phyloP scores from a whole-genome alignment of 371 early-diverging fungal species.

The Actinomortierella ambigua region DNA sequence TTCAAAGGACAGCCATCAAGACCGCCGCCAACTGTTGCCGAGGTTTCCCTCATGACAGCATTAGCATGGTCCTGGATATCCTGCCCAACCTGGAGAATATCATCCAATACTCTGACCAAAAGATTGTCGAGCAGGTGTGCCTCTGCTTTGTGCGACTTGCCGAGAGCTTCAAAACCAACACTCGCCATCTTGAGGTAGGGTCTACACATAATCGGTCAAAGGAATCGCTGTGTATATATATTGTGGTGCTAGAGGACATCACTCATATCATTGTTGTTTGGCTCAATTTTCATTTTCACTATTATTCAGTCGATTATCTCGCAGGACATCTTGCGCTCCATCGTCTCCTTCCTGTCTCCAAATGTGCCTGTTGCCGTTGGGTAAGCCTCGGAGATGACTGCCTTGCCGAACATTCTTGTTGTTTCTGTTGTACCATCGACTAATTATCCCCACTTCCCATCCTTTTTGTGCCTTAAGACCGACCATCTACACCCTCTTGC shows the following conservation, averaged over 20 bases:
- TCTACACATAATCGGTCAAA: background rate
- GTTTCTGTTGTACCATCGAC: background rate
- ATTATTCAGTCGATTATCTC: conserved; percentile 45
- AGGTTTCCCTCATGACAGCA: conserved; percentile 60
- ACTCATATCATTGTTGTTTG: no score
- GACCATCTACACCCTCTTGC: conserved; percentile 60
- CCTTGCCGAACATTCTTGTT: no score
- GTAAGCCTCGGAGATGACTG: no score
- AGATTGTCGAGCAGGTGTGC: conserved; percentile 75
- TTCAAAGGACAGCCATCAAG: conserved; percentile 83
- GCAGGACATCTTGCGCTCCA: conserved; percentile 49
- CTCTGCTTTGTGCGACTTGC: conserved; percentile 69
- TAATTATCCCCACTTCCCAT: background rate
- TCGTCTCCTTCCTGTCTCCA: conserved; percentile 51
- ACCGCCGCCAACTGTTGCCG: conserved; percentile 83
- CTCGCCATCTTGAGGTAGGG: conserved; percentile 58
- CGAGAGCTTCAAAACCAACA: conserved; percentile 58
- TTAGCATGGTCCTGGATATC: conserved; percentile 68
- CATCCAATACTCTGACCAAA: conserved; percentile 71
- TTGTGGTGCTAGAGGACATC: no score
- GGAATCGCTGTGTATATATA: no score
- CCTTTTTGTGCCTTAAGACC: conserved; percentile 41
- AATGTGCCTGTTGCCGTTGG: conserved; percentile 6
- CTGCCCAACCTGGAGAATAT: conserved; percentile 75
- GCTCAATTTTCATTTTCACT: no score